Base-by-base conservation (phyloP, 306 rosid species). In the Coriaria nepalensis region DNA sequence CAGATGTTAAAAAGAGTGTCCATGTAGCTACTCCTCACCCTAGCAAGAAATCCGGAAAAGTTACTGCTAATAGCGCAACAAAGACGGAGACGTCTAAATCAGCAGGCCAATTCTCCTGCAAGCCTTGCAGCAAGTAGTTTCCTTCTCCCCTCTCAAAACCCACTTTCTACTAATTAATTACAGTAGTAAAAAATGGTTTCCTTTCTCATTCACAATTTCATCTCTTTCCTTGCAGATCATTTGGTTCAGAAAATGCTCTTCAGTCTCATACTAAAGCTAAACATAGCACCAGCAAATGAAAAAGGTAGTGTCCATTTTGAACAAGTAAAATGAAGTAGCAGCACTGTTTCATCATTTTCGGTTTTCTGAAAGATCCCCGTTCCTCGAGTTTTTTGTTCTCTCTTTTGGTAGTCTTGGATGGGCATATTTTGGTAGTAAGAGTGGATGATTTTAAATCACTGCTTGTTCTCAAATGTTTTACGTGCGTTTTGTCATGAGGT, bases 1-100 rank as follows among this genome's bases (percentile, higher is more conserved):
- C 64, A 84, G 95, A 76, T 56, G 78, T 64, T 5, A 90, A 90
- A 70, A 84, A 84, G 73, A 47, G 66, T 10, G 94, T 54, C 13
- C 93, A 77, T 47, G 55, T 68, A 0, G 85, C 71, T 2, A 90
- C 97, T 8, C 97, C 95, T 10, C 87, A 81, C 61, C 94, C 97
- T 4, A 66, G 50, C 14, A 90, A 90, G 87, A 81, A 81, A 37
- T 10, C 52, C 7, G 80, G 45, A 34, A 84, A 90, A 76, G 60
- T 79, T 15, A 72, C 81, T 2, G 72, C 20, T 14, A 20, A 6
- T 45, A 14, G 50, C 37, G 29, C 62, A 5, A n/a, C 29, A 9
- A 86, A 79, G 67, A 45, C 29, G 5, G 69, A 73, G 56, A 47
- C 78, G 8, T 86, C 92, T 4, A 86, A 84, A 52, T 81, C 97